Evolutionary conservation across 495 filamentous ascomycete species (phyloP), one percentile per base, ranked within the genome.

Genomic region (Bryoglossum gracile): DNA sequence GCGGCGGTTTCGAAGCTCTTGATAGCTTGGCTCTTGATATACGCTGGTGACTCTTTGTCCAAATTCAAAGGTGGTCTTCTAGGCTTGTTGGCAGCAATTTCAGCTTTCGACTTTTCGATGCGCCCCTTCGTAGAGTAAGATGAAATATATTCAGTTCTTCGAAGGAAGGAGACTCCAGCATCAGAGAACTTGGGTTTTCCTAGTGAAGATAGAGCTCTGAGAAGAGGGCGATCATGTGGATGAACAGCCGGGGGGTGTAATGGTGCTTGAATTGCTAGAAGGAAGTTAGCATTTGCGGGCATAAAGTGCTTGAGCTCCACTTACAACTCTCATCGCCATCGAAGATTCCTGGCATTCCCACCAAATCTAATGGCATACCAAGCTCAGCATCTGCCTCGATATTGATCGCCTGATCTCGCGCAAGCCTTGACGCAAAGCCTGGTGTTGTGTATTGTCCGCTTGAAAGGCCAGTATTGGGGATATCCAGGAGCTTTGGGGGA

Each of bases 351-450:
- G 94, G 94, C 65, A 97, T 83, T 54, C 94, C 92, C 35, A 96
- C 84, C 36, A 98, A 69, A 63, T 98, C 91, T 64, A 98, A 80
- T 32, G 87, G 88, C 91, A 98, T 96, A 28, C 94, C 92, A 49
- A 95, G 79, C 70, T 97, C 94, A 16, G 89, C 90, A 78, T 98
- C 94, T 17, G 89, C 89, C 65, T 97, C 92, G 43, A 98, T 89
- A 52, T 94, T 95, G 3, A 94, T 70, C n/a, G 89, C 81, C 68
- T 97, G 90, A 52, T 94, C 87, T 54, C 89, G 75, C 1, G 87
- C 87, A 50, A 98, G 67, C 43, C 87, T 82, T 24, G 89, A 90
- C 19, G 88, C 86, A 69, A 94, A 97, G 2, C 77, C 81, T 1
- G 91, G 84, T 8, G 81, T 83, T 11, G 91, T 89, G 64, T 95